Conservation (phyloP, 225 moss, liverwort and hornwort species). For the Marchantia polymorpha region DNA sequence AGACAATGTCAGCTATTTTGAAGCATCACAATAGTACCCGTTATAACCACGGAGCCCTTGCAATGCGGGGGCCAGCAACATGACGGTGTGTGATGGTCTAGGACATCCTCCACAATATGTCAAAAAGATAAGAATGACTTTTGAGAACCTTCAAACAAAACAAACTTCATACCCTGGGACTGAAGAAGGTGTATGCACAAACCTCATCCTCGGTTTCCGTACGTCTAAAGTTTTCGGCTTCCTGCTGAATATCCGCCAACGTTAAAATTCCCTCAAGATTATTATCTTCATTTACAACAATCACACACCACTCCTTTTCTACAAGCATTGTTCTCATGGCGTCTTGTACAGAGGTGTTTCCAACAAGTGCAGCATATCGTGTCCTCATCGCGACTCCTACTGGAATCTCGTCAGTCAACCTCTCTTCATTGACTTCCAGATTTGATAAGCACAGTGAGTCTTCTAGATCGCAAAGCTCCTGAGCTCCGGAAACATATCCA, state of each 20-base stretch:
- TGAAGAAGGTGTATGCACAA: background rate
- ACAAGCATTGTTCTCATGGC: conserved; percentile 67
- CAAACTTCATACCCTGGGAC: background rate
- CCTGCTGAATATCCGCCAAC: conserved; percentile 81
- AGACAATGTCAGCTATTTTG: background rate
- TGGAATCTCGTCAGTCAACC: conserved; percentile 63
- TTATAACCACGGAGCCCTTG: background rate
- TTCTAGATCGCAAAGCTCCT: conserved; percentile 66
- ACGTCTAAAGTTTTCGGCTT: conserved; percentile 62
- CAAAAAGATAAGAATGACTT: background rate
- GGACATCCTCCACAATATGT: background rate
- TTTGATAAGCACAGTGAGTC: conserved; percentile 65
- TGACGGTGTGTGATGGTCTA: background rate
- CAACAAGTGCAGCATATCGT: conserved; percentile 54
- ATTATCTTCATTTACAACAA: conserved; percentile 60
- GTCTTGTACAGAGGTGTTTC: conserved; percentile 61
- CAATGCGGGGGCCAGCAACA: background rate
- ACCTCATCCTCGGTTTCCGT: conserved; percentile 57
- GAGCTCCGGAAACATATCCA: conserved; percentile 40
- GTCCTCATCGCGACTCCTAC: conserved; percentile 88
- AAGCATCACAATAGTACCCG: too few relatives aligned
- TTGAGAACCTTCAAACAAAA: background rate
- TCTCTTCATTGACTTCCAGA: conserved; percentile 69
- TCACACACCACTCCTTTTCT: conserved; percentile 96
- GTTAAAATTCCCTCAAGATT: conserved; percentile 76